phyloP scores from a whole-genome alignment of 176 grass and related monocot species.

The Oryza longistaminata region DNA sequence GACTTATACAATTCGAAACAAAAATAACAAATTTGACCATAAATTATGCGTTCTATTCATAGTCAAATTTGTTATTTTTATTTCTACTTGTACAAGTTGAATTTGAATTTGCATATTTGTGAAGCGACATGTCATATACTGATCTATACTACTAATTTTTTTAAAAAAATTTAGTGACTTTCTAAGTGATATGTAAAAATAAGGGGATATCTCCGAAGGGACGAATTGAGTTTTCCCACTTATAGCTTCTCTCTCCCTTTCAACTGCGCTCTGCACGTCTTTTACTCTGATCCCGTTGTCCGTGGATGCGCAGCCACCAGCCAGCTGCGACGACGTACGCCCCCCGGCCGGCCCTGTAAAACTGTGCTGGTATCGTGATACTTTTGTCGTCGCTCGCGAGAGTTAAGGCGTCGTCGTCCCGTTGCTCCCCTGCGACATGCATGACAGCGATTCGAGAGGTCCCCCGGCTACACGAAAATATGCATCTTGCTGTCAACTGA shows the following conservation, averaged over 20 bases:
- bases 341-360: too few species aligned
- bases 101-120: too few species aligned
- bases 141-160: too few species aligned
- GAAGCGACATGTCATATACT: too few species aligned
- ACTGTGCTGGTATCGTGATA: background rate
- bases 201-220: too few species aligned
- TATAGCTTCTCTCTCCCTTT: background rate
- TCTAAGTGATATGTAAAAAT: too few species aligned
- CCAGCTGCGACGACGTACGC: background rate
- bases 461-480: background rate
- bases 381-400: background rate
- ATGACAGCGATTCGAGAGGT: conserved; percentile 31
- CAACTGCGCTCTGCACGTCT: background rate
- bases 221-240: background rate
- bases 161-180: too few species aligned
- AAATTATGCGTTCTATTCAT: too few species aligned
- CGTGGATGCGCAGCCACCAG: background rate
- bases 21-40: too few species aligned
- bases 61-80: too few species aligned
- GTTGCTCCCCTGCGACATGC: background rate
- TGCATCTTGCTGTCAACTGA: conserved; percentile 21
- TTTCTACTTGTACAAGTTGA: too few species aligned
- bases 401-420: background rate
- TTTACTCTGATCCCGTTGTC: background rate
- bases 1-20: too few species aligned